Conservation (phyloP, 2,329 filamentous ascomycete genomes). For the Lachnellula hyalina region DNA sequence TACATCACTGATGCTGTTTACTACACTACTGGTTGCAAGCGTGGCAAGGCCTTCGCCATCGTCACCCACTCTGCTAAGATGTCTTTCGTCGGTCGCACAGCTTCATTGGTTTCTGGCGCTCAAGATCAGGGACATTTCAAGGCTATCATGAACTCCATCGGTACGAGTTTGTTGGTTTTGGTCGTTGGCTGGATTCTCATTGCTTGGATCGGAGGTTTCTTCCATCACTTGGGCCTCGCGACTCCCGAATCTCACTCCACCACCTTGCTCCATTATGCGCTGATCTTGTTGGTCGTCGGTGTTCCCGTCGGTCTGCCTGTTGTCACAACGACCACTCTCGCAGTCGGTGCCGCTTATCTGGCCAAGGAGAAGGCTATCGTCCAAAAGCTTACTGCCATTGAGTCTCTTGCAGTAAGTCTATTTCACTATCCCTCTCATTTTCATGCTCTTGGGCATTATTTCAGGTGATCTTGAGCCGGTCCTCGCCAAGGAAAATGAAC, state of each 20-base stretch:
- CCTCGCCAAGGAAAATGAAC: background rate
- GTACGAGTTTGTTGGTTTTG: slow-evolving; percentile 66
- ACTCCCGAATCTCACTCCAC: slow-evolving; percentile 51
- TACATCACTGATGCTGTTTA: slow-evolving; percentile 72
- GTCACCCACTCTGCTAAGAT: slow-evolving; percentile 61
- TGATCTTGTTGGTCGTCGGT: slow-evolving; percentile 71
- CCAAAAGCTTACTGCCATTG: slow-evolving; percentile 73
- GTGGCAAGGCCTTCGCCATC: slow-evolving; percentile 69
- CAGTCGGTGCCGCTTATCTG: slow-evolving; percentile 71
- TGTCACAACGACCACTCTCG: slow-evolving; percentile 71
- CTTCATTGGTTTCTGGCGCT: slow-evolving; percentile 67
- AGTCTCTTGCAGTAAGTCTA: slow-evolving; percentile 54
- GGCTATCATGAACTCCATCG: slow-evolving; percentile 78
- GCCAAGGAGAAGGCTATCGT: slow-evolving; percentile 75
- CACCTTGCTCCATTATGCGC: slow-evolving; percentile 62
- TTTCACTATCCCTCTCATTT: background rate
- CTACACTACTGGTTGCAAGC: slow-evolving; percentile 79
- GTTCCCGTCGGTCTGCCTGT: slow-evolving; percentile 76
- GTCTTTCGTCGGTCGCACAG: slow-evolving; percentile 74
- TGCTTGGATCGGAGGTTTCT: slow-evolving; percentile 75
- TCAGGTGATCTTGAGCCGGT: too few relatives aligned
- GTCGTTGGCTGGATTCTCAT: slow-evolving; percentile 74
- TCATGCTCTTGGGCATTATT: background rate
- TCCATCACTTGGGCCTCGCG: slow-evolving; percentile 61
- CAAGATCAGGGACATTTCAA: slow-evolving; percentile 76